These are phyloP conservation scores for Nissolia schottii DNA, from an alignment of 306 rosid genomes.

Conservation along the genomic window DNA sequence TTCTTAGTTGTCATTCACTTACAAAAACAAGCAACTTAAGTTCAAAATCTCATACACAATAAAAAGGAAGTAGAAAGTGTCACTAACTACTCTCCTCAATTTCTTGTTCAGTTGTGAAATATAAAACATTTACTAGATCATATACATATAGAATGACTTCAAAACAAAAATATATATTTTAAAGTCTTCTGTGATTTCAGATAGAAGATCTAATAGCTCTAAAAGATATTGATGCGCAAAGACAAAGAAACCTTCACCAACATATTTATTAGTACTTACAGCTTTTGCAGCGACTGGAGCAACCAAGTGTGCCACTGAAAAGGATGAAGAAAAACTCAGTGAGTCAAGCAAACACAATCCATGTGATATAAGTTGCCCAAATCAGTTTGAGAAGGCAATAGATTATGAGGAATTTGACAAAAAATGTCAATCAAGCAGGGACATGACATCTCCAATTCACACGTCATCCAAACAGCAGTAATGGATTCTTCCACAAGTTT, in stretches of 20 bases:
- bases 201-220: background rate
- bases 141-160: background rate
- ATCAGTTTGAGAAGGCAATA: background rate
- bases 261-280: slow-evolving; percentile 37
- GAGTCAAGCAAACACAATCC: slow-evolving; percentile 7
- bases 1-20: background rate
- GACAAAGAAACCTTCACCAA: slow-evolving; percentile 19
- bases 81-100: slow-evolving; percentile 2
- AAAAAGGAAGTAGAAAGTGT: background rate
- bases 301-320: slow-evolving; percentile 61
- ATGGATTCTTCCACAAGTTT: background rate
- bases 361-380: background rate
- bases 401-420: background rate
- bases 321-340: slow-evolving; percentile 10
- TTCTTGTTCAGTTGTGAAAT: background rate
- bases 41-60: background rate
- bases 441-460: background rate
- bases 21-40: slow-evolving; percentile 14
- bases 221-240: background rate
- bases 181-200: background rate
- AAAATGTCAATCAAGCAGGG: background rate
- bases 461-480: background rate
- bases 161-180: background rate
- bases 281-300: slow-evolving; percentile 64
- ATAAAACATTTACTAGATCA: background rate